phyloP scores from a whole-genome alignment of 805 yeast species.

The Zygoascus bituminiphila region DNA sequence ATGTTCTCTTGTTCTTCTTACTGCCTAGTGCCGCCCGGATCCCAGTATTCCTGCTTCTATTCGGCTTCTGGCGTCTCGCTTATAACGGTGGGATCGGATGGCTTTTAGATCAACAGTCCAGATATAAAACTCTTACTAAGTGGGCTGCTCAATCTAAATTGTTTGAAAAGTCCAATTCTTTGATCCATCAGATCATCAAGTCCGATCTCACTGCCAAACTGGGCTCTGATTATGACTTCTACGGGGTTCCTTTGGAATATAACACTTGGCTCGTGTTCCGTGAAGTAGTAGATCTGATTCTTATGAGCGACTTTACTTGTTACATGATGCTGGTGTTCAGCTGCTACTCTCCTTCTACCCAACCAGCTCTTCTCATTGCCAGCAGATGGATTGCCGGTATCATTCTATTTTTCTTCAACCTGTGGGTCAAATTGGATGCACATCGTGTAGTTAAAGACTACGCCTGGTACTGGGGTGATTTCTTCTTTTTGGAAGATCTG shows the following conservation, averaged over 20 bases:
- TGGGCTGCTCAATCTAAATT: slow-evolving; percentile 41
- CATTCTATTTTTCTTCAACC: slow-evolving; percentile 56
- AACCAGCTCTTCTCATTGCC: slow-evolving; percentile 37
- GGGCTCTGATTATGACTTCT: slow-evolving; percentile 31
- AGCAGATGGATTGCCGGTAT: slow-evolving; percentile 54
- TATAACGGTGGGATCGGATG: slow-evolving; percentile 79
- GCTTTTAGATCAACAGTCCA: slow-evolving; percentile 58
- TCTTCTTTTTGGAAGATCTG: slow-evolving; percentile 66
- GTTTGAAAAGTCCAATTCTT: slow-evolving; percentile 31
- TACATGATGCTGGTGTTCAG: slow-evolving; percentile 55
- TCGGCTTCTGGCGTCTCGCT: slow-evolving; percentile 64
- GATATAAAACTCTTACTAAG: slow-evolving; percentile 43
- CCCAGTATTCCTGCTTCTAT: slow-evolving; percentile 43
- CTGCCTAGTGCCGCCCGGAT: slow-evolving; percentile 25
- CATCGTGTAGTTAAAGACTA: slow-evolving; percentile 82
- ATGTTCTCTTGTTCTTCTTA: slow-evolving; percentile 23
- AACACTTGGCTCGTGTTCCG: slow-evolving; percentile 78
- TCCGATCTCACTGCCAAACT: slow-evolving; percentile 42
- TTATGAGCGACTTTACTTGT: slow-evolving; percentile 77
- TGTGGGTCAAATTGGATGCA: slow-evolving; percentile 82
- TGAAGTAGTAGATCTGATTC: slow-evolving; percentile 67
- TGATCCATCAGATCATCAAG: slow-evolving; percentile 34
- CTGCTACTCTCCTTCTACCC: slow-evolving; percentile 35
- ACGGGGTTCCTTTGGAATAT: slow-evolving; percentile 56
- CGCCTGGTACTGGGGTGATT: slow-evolving; percentile 96